Base-by-base conservation (phyloP, 1,284 basidiomycete species). In the Ceratobasidium sp. region DNA sequence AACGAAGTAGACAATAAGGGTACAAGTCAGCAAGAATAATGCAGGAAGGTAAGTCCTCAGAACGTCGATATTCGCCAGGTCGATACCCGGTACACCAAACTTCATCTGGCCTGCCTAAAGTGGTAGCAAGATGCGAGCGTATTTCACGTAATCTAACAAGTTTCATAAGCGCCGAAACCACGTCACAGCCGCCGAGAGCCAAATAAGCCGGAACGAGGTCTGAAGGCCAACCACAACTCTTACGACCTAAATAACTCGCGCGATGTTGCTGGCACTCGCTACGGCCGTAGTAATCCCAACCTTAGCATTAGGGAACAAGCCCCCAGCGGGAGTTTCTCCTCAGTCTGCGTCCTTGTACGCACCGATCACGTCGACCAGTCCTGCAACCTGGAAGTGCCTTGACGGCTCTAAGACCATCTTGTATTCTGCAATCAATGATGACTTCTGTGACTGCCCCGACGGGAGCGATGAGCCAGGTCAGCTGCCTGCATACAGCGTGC, bases 401-500 rank as follows among this genome's bases (percentile, higher is more conserved):
- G 87, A 91, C 74, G 86, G 86, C 21, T 86, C 85, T 0, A 87
- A 87, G 75, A 81, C 84, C 70, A 90, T 92, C 70, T 79, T 87
- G 1, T 92, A 87, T 85, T 79, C 80, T 27, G 85, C 89, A 16
- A 87, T 98, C 59, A 98, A 98, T 76, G 93, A 98, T 76, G 94
- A 98, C 78, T 95, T 90, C 75, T 98, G 95, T 76, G 95, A 98
- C 79, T 98, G 95, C 76, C 81, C 82, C 39, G 95, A 98, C 75
- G 94, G 95, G 11, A 93, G 90, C 68, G 95, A 98, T 74, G 95
- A 98, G 77, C 95, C 95, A 76, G 91, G 91, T 71, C 30, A 50
- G 56, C 30, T 30, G 25, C 41, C 9, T 50, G 7, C 33, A 19
- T 36, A 39, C 57, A 23, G 30, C 39, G 27, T 42, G 11, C 14